A percentile compares a stretch with the other conserved stretches of the same genome.
Conservation (phyloP, 805 yeast species). For the Millerozyma miso region DNA sequence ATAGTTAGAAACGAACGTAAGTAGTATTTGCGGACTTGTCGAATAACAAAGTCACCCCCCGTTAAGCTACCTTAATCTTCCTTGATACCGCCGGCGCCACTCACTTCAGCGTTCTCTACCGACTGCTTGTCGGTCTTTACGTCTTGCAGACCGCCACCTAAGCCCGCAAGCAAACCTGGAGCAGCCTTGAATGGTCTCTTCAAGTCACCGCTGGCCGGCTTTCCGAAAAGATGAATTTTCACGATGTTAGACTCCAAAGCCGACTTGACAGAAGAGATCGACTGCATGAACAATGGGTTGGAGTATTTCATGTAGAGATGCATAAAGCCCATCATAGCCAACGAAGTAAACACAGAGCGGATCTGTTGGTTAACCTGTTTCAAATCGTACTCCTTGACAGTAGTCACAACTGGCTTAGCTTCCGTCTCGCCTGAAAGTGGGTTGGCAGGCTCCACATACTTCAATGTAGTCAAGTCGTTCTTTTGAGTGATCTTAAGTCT, state of each 20-base stretch:
- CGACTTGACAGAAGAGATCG: slow-evolving; percentile 82
- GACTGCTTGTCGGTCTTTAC: slow-evolving; percentile 84
- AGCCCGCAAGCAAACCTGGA: slow-evolving; percentile 45
- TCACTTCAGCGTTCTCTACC: slow-evolving; percentile 75
- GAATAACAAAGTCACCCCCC: background rate
- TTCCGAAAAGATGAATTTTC: slow-evolving; percentile 82
- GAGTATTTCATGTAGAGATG: slow-evolving; percentile 96
- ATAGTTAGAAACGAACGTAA: background rate
- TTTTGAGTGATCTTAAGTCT: slow-evolving; percentile 58
- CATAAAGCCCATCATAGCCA: slow-evolving; percentile 98
- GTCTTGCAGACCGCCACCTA: slow-evolving; percentile 57
- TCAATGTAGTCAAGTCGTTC: slow-evolving; percentile 88
- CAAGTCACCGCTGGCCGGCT: slow-evolving; percentile 81
- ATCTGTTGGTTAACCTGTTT: slow-evolving; percentile 76
- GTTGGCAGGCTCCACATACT: slow-evolving; percentile 83
- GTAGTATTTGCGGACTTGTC: background rate
- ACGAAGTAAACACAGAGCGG: slow-evolving; percentile 79
- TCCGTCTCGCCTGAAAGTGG: slow-evolving; percentile 74
- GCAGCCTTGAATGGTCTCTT: slow-evolving; percentile 96
- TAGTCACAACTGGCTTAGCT: slow-evolving; percentile 75
- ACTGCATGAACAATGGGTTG: slow-evolving; percentile 94
- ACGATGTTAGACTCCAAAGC: slow-evolving; percentile 89
- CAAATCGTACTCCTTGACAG: slow-evolving; percentile 92
- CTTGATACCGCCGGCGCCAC: slow-evolving; percentile 86
- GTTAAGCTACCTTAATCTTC: slow-evolving; percentile 53